Conservation (phyloP, 1,284 basidiomycete species). For the Kalmanozyma brasiliensis region DNA sequence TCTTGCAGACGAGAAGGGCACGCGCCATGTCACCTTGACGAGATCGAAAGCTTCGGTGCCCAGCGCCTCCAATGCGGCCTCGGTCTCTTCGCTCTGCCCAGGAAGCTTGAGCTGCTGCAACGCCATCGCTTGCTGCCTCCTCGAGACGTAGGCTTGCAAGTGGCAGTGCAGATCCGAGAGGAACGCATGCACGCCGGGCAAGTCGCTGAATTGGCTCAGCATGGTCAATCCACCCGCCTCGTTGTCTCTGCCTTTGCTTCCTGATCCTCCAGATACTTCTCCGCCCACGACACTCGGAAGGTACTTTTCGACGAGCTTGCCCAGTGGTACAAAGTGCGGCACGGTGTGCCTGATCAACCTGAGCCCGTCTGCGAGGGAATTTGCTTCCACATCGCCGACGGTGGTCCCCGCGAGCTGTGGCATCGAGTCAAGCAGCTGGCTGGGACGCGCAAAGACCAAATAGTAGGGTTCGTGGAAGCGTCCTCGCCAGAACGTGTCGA, state of each 20-base stretch:
- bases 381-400: constrained; percentile 17
- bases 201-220: constrained; percentile 33
- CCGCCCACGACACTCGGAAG: constrained; percentile 31
- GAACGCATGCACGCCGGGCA: constrained; percentile 48
- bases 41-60: constrained; percentile 47
- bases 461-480: constrained; percentile 56
- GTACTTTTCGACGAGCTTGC: constrained; percentile 42
- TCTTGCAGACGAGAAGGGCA: constrained; percentile 23
- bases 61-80: constrained; percentile 23
- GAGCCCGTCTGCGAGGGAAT: constrained; percentile 22
- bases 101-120: constrained; percentile 32
- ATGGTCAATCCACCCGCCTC: constrained; percentile 44
- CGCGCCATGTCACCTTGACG: constrained; percentile 45
- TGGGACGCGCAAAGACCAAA: constrained; percentile 46
- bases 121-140: constrained; percentile 43
- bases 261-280: constrained; percentile 20
- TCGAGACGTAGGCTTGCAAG: constrained; percentile 50
- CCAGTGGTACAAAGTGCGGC: constrained; percentile 56
- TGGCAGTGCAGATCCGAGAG: constrained; percentile 46
- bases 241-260: constrained; percentile 27
- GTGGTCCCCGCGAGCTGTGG: constrained; percentile 28
- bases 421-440: constrained; percentile 35
- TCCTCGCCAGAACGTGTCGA: constrained; percentile 52
- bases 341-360: constrained; percentile 51
- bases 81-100: background rate